Base-by-base conservation (phyloP, 176 grass and related monocot genomes). In the Bromus sterilis region DNA sequence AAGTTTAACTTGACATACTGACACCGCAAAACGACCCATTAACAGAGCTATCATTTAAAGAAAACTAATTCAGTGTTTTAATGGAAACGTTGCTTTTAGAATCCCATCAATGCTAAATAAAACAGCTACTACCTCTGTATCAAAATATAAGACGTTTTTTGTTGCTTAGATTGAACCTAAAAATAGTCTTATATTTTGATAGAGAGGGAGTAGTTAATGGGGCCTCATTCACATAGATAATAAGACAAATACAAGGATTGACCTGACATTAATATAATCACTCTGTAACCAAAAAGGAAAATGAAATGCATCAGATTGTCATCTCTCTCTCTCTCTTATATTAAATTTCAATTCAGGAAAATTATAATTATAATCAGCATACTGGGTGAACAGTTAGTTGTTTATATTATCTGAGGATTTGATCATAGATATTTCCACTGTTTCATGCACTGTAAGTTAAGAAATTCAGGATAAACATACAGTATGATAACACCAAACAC, bases 1-100 rank as follows among this genome's bases (percentile, higher is more conserved):
- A 51, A 87, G 10, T 23, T 75, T 51, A 73, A 62, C 33, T 5
- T 77, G 13, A 83, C n/a, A 83, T 23, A 40, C 46, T 76, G 30
- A 69, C 59, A 67, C 9, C 5, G 20, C 23, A 40, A 76, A 78
- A 79, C 26, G 31, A 76, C 40, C 10, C 13, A 70, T 48, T 72
- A n/a, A 34, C 14, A 89, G 39, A 71, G 2, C 44, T 56, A 64
- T 28, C 64, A 35, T 23, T 44, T 56, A 73, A 73, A 13, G n/a
- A n/a, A 62, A 46, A 74, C 9, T 16, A 32, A 1, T 11, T 43
- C 37, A 30, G 7, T 8, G 11, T 64, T 30, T 80, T 61, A 40
- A 76, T 53, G 39, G 39, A 28, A 61, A 24, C 5, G 41, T 6
- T 55, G 42, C 25, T 77, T 63, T 33, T 9, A 25, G 51, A 60